phyloP scores from a whole-genome alignment of 2,329 filamentous ascomycete genomes.

The Xylaria sp. region DNA sequence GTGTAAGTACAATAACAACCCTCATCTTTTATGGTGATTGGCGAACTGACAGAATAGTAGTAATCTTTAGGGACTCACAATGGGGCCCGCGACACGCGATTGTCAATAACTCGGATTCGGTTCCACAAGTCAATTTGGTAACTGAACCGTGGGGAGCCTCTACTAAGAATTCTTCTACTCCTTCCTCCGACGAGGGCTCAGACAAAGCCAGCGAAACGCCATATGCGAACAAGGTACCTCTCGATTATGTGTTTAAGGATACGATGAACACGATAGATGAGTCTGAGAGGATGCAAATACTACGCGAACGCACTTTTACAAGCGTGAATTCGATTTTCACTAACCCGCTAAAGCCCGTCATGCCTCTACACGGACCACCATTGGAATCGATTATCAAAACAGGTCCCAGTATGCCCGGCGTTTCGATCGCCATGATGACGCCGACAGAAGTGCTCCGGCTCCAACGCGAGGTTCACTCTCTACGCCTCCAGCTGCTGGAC shows the following conservation, averaged over 20 bases:
- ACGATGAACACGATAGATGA: conserved; percentile 31
- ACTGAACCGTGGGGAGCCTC: no score
- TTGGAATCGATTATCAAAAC: conserved; percentile 52
- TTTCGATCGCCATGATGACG: conserved; percentile 54
- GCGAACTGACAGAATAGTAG: conserved; percentile 23
- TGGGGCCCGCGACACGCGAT: conserved; percentile 41
- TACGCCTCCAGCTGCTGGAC: conserved; percentile 50
- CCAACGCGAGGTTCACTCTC: conserved; percentile 49
- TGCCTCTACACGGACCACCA: conserved; percentile 51
- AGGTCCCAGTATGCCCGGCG: conserved; percentile 49
- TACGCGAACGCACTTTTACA: conserved; percentile 48
- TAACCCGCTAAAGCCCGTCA: conserved; percentile 47
- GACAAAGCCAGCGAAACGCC: not conserved
- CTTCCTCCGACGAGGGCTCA: not conserved
- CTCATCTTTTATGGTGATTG: not conserved
- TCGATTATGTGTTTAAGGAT: conserved; percentile 32
- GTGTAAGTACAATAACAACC: conserved; percentile 38
- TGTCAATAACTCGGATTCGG: not conserved
- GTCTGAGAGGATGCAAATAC: conserved; percentile 18
- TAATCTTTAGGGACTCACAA: not conserved
- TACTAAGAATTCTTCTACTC: not conserved
- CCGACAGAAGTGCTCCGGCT: conserved; percentile 53
- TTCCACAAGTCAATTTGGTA: not conserved
- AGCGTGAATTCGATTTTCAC: conserved; percentile 46
- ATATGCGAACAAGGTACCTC: not conserved